These are phyloP conservation scores for Zygnema circumcarinatum DNA, from an alignment of 139 green algal species.

Conservation along the genomic window DNA sequence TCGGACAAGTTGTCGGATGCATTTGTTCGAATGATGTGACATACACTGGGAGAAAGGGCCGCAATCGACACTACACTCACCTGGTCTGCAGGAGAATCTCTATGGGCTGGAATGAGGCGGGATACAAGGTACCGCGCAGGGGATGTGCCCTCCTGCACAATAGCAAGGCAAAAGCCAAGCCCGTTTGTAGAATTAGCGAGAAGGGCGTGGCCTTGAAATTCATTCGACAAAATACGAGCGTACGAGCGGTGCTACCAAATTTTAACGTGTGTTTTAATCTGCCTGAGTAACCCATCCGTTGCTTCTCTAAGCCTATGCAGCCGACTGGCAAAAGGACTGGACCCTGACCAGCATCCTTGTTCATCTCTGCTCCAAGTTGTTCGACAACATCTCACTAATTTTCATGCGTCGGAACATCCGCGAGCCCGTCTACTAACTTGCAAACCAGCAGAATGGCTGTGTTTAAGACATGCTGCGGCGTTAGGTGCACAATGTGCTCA, in stretches of 20 bases:
- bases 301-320: background rate
- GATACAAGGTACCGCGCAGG: conserved; percentile 60
- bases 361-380: background rate
- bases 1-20: background rate
- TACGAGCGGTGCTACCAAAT: too few species aligned
- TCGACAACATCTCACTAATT: background rate
- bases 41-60: background rate
- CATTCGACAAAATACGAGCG: too few species aligned
- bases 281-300: too few species aligned
- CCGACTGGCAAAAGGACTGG: background rate
- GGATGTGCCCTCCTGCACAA: conserved; percentile 57
- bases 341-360: background rate
- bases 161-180: background rate
- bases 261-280: too few species aligned
- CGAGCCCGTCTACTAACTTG: background rate
- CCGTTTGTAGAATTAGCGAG: too few species aligned
- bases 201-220: too few species aligned
- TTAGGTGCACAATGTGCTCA: background rate
- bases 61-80: background rate
- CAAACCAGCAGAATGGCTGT: background rate
- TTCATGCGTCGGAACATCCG: background rate
- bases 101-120: conserved; percentile 60
- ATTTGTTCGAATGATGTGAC: conserved; percentile 4
- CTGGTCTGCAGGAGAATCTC: conserved; percentile 61
- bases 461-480: background rate